A percentile compares a stretch with the other conserved stretches of the same genome.
These are phyloP conservation scores for Nicotiana knightiana DNA, from an alignment of 257 asterid species.

Conservation along the genomic window DNA sequence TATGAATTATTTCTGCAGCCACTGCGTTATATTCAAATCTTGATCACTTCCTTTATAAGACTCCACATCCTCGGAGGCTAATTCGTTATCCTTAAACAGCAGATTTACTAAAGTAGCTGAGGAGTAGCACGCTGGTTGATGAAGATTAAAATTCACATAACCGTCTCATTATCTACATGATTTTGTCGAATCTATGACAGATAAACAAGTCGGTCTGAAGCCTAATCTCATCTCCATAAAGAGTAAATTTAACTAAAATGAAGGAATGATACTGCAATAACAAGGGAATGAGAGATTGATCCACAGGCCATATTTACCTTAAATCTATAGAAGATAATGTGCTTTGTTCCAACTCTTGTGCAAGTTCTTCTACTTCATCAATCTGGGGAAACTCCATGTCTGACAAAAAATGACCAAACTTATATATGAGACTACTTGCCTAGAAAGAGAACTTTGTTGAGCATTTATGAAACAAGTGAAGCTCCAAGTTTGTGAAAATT, in stretches of 20 bases:
- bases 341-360: neutral
- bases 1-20: neutral
- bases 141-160: neutral
- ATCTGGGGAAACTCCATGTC: neutral
- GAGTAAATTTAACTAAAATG: neutral
- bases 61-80: neutral
- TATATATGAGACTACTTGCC: neutral
- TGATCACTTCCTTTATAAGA: neutral
- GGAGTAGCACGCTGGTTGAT: neutral
- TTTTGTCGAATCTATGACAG: neutral
- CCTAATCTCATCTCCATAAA: neutral
- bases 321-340: neutral
- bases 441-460: no score
- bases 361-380: conserved; percentile 5
- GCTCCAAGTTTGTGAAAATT: neutral
- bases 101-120: neutral
- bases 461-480: neutral
- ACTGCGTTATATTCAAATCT: neutral
- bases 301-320: neutral
- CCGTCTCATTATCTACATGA: neutral
- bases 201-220: neutral
- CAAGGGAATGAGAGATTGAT: neutral
- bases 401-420: neutral
- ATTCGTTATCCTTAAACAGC: neutral
- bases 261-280: neutral